Evolutionary conservation across 1,284 basidiomycete species (phyloP), one percentile per base, ranked within the genome.

Genomic region (Tilletia caries): DNA sequence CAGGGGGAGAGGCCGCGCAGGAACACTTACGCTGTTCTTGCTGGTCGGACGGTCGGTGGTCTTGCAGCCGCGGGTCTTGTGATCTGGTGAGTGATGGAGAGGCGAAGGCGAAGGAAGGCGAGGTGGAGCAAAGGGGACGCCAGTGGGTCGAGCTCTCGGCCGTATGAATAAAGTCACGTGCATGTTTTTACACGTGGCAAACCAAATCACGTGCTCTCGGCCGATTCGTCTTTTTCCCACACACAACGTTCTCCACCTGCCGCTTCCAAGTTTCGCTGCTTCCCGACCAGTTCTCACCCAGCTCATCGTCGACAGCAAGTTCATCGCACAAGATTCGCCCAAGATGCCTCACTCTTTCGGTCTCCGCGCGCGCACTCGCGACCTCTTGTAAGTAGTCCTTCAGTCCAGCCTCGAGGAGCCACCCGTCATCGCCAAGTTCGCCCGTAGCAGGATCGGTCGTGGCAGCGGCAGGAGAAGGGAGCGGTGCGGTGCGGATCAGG

Each of bases 291-390:
- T 18, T 8, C 8, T 18, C 6, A 20, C 48, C 23, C 12, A 50
- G 23, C 48, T 18, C 18, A n/a, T 25, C 52, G 27, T 29, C 52
- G 13, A 33, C 32, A 62, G 58, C 58, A 62, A 33, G 58, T 62
- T 18, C 12, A 20, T 18, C 54, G 23, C 54, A 41, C 37, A 41
- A 33, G 33, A 20, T 34, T 37, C 29, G 32, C 32, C 23, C 58
- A 62, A 62, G 85, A 98, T 97, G 95, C 94, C 95, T 88, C 93
- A 98, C 92, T 97, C 95, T 52, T 97, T 91, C 89, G 95, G 95
- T 93, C 93, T 95, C 89, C 91, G 95, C 85, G 95, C 95, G 90
- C 93, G 95, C 82, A 98, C 95, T 89, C 94, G 95, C 89, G 88
- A 97, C 88, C 96, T 98, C 92, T 98, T 98, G 58, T 62, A 37